Conservation (phyloP, 2,329 filamentous ascomycete genomes). For the Penicillium verrucosum region DNA sequence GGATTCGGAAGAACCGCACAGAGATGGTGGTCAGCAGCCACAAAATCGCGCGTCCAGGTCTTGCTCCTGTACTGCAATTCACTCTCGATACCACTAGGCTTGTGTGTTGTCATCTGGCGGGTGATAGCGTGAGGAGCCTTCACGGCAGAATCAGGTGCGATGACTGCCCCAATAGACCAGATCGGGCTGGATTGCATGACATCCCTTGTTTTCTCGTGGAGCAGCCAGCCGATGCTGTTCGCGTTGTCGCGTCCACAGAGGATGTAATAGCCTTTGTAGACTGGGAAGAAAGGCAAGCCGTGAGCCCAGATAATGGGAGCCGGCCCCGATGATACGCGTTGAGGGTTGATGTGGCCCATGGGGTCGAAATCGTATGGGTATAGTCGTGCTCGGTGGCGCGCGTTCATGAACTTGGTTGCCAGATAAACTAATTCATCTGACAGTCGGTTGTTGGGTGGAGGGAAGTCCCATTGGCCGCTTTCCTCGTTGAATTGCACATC, state of each 20-base stretch:
- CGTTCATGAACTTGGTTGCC: slow-evolving; percentile 10
- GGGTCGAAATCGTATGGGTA: slow-evolving; percentile 20
- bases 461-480: slow-evolving; percentile 4
- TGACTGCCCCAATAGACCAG: slow-evolving; percentile 16
- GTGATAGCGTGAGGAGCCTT: not conserved
- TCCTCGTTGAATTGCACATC: not conserved
- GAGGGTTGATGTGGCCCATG: slow-evolving; percentile 12
- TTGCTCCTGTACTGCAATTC: not conserved
- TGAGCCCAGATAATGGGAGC: slow-evolving; percentile 19
- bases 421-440: slow-evolving; percentile 21
- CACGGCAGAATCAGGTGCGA: slow-evolving; percentile 18
- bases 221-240: slow-evolving; percentile 13
- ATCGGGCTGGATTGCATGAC: slow-evolving; percentile 1
- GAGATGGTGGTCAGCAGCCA: not conserved
- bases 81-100: not conserved
- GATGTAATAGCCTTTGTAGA: slow-evolving; percentile 22
- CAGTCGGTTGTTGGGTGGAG: slow-evolving; percentile 14
- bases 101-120: slow-evolving; percentile 11
- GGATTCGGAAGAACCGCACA: not conserved
- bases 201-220: not conserved
- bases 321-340: slow-evolving; percentile 14
- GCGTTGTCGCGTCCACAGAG: slow-evolving; percentile 16
- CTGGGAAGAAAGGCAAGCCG: slow-evolving; percentile 19
- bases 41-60: not conserved
- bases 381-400: not conserved